These are phyloP conservation scores for Nitzschia sp. DNA, from an alignment of 108 stramenopile species.

Conservation along the genomic window DNA sequence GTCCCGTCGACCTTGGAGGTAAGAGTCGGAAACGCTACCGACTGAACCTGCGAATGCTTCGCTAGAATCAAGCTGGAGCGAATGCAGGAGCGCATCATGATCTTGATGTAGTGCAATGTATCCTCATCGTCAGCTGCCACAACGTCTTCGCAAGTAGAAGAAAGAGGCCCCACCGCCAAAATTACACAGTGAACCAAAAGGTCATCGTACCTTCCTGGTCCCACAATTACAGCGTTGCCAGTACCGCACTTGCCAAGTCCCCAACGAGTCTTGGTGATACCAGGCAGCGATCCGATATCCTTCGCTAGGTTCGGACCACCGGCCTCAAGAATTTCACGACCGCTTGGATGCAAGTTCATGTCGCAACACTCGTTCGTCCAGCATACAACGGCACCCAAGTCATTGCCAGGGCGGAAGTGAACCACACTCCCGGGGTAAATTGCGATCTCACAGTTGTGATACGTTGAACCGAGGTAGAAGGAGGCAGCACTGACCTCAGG, in stretches of 20 bases:
- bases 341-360: conserved; percentile 20
- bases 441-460: conserved; percentile 34
- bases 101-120: conserved; percentile 32
- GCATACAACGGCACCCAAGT: conserved; percentile 38
- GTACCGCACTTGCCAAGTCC: conserved; percentile 40
- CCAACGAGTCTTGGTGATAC: conserved; percentile 37
- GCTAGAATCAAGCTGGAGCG: conserved; percentile 39
- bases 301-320: conserved; percentile 25
- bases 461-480: conserved; percentile 32
- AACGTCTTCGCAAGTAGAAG: conserved; percentile 15
- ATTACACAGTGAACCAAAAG: conserved; percentile 37
- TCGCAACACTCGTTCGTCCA: conserved; percentile 48
- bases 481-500: conserved; percentile 27
- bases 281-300: conserved; percentile 32
- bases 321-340: conserved; percentile 15
- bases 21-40: conserved; percentile 37
- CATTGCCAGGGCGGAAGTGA: conserved; percentile 35
- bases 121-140: conserved; percentile 31
- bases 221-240: conserved; percentile 46
- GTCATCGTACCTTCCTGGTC: conserved; percentile 39
- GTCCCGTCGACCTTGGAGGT: conserved; percentile 26
- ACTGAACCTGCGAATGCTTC: conserved; percentile 44
- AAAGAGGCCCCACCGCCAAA: conserved; percentile 37
- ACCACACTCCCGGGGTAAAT: conserved; percentile 31
- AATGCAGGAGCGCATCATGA: conserved; percentile 45